Evolutionary conservation across 1,139 yeast species (phyloP).

Genomic region (Scheffersomyces lignicola): DNA sequence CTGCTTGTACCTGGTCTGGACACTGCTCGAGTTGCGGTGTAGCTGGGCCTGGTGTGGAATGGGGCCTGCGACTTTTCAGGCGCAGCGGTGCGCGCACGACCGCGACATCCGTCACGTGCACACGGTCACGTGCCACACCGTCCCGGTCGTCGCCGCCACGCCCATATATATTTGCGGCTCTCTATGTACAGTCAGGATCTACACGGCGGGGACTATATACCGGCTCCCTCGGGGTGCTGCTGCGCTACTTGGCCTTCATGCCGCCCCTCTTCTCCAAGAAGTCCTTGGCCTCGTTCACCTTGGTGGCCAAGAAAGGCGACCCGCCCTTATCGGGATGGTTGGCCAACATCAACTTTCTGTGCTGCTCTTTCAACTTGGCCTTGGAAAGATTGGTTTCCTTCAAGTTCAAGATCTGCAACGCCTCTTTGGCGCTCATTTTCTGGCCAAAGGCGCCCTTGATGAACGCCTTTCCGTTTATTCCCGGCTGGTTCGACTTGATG

Average conservation of each 20-base stretch:
- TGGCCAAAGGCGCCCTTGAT: constrained; percentile 85
- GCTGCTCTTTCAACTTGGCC: constrained; percentile 84
- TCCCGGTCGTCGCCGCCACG: too few relatives aligned
- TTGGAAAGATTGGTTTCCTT: constrained; percentile 77
- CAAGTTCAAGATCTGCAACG: constrained; percentile 81
- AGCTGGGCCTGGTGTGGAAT: too few relatives aligned
- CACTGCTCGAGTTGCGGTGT: too few relatives aligned
- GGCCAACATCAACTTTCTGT: constrained; percentile 83
- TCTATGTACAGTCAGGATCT: too few relatives aligned
- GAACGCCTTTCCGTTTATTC: constrained; percentile 70
- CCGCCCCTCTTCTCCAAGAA: constrained; percentile 83
- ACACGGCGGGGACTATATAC: too few relatives aligned
- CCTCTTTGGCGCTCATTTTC: constrained; percentile 90
- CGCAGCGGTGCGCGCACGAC: too few relatives aligned
- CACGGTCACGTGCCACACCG: too few relatives aligned
- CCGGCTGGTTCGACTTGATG: constrained; percentile 69
- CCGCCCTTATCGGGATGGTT: constrained; percentile 99
- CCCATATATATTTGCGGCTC: too few relatives aligned
- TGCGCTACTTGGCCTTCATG: constrained; percentile 39
- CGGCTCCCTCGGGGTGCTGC: too few relatives aligned
- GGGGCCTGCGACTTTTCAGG: too few relatives aligned
- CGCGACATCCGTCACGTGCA: too few relatives aligned
- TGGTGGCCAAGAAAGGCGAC: constrained; percentile 90
- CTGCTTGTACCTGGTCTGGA: too few relatives aligned
- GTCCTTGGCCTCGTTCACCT: constrained; percentile 96